phyloP scores from a whole-genome alignment of 495 filamentous ascomycete genomes.

The Podospora anserina region DNA sequence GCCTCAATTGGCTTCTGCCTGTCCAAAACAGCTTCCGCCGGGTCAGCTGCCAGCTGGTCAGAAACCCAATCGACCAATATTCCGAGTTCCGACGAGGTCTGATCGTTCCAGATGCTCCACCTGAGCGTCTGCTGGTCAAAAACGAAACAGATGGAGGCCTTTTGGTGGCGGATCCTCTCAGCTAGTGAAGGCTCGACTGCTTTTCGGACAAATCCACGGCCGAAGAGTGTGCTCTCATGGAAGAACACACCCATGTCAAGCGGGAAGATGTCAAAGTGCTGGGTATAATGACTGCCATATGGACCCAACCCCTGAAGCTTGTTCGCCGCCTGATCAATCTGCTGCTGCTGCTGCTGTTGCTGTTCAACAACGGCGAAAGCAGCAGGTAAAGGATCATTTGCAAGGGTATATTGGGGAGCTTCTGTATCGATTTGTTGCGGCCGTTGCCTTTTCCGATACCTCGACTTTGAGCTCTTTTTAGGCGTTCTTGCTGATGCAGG shows the following conservation, averaged over 20 bases:
- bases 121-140: constrained; percentile 51
- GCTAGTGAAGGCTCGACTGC: constrained; percentile 41
- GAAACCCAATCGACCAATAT: constrained; percentile 54
- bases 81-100: constrained; percentile 64
- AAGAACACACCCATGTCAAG: constrained; percentile 68
- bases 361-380: constrained; percentile 16
- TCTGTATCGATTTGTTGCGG: constrained; percentile 54
- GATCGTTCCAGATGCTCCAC: constrained; percentile 71
- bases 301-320: constrained; percentile 56
- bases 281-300: constrained; percentile 64
- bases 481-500: constrained; percentile 29
- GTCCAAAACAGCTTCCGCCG: neutral
- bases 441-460: constrained; percentile 45
- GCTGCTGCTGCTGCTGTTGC: constrained; percentile 27
- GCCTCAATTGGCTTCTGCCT: constrained; percentile 25
- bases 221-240: constrained; percentile 71
- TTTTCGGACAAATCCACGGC: constrained; percentile 61
- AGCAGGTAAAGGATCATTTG: constrained; percentile 46
- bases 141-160: constrained; percentile 34
- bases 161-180: constrained; percentile 28
- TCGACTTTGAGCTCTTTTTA: constrained; percentile 29
- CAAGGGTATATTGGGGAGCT: constrained; percentile 47
- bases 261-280: constrained; percentile 71
- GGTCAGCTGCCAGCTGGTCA: constrained; percentile 37
- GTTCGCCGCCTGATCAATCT: constrained; percentile 25